phyloP scores from a whole-genome alignment of 805 yeast genomes.

The Candida succiphila region DNA sequence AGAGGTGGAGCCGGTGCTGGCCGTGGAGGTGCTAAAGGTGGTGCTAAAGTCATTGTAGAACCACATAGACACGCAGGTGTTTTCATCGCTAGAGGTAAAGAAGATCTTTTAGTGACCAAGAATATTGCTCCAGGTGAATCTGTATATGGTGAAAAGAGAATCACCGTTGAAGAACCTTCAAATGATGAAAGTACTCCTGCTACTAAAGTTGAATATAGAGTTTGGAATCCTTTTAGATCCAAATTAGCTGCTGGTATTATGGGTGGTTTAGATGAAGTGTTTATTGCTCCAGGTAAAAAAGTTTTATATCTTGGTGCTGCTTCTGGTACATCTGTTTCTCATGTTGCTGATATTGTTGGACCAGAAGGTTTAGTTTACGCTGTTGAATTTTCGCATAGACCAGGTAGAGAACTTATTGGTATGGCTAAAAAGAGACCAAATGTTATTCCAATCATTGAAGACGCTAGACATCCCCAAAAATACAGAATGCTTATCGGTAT shows the following conservation, averaged over 20 bases:
- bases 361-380: conserved; percentile 99
- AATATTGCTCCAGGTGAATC: conserved; percentile 97
- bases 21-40: conserved; percentile 77
- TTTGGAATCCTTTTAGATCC: conserved; percentile 99
- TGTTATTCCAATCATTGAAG: conserved; percentile 97
- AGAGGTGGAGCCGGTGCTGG: conserved; percentile 61
- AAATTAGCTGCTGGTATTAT: conserved; percentile 99
- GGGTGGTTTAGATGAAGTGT: conserved; percentile 98
- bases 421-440: conserved; percentile 99
- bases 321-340: conserved; percentile 97
- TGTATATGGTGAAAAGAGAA: conserved; percentile 97
- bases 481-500: conserved; percentile 98
- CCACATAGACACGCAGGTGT: conserved; percentile 99
- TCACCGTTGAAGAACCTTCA: conserved; percentile 87
- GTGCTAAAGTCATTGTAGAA: conserved; percentile 95
- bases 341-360: conserved; percentile 96
- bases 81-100: conserved; percentile 98
- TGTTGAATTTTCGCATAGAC: conserved; percentile 98
- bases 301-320: conserved; percentile 98
- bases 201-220: conserved; percentile 97
- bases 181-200: conserved; percentile 80
- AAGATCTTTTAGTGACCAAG: conserved; percentile 94
- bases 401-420: conserved; percentile 97
- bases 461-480: conserved; percentile 99
- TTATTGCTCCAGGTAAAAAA: conserved; percentile 96